A percentile compares a stretch with the other conserved stretches of the same genome.
phyloP scores from a whole-genome alignment of 495 filamentous ascomycete species.

The Penicillium psychrofluorescens region DNA sequence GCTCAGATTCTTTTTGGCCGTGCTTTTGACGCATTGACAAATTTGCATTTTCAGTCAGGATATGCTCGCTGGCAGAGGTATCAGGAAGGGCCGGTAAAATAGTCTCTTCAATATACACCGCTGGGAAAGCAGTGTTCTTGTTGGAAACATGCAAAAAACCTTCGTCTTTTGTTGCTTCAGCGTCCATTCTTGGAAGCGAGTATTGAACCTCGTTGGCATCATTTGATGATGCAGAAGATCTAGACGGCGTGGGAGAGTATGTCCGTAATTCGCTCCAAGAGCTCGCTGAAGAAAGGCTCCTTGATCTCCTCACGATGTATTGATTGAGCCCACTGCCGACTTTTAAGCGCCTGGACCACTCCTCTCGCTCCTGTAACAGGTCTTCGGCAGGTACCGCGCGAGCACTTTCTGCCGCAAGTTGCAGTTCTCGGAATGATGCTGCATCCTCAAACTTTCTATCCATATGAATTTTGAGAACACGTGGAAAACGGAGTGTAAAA shows the following conservation, averaged over 20 bases:
- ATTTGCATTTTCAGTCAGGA: constrained; percentile 21
- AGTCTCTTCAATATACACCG: constrained; percentile 18
- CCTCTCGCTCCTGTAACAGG: constrained; percentile 41
- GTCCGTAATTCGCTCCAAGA: constrained; percentile 8
- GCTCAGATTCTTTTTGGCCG: constrained; percentile 3
- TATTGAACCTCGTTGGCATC: background rate
- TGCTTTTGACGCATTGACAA: constrained; percentile 10
- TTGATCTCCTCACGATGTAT: constrained; percentile 20
- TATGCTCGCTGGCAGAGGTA: background rate
- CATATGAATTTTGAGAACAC: constrained; percentile 53
- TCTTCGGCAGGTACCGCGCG: constrained; percentile 29
- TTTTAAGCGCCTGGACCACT: constrained; percentile 50
- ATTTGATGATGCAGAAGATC: background rate
- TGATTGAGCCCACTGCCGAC: constrained; percentile 27
- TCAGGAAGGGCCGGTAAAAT: background rate
- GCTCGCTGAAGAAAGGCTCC: constrained; percentile 12
- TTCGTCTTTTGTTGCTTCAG: background rate
- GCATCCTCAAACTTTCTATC: constrained; percentile 52
- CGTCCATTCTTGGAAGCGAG: background rate
- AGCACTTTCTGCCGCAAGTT: constrained; percentile 44
- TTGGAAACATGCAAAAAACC: no score
- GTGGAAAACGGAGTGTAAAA: constrained; percentile 57
- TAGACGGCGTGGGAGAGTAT: background rate
- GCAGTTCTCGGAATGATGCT: constrained; percentile 48
- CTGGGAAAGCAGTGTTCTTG: background rate